phyloP scores from a whole-genome alignment of 345 rosid species.

The Arabis alpina region DNA sequence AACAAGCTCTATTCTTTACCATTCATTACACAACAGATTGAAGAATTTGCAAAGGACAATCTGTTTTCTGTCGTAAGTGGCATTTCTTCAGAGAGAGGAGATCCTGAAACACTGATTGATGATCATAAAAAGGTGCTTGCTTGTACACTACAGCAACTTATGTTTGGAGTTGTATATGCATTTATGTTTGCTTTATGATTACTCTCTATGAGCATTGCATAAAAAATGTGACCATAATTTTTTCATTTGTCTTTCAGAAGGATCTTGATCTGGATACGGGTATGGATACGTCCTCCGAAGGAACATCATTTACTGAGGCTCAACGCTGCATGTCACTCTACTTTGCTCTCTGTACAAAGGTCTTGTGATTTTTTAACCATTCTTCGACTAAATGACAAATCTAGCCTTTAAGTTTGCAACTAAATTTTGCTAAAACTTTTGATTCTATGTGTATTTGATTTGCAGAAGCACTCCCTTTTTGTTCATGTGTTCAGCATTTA shows the following conservation, averaged over 20 bases:
- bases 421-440: slow-evolving; percentile 22
- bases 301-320: slow-evolving; percentile 63
- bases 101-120: slow-evolving; percentile 49
- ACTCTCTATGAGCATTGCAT: slow-evolving; percentile 14
- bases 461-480: slow-evolving; percentile 93
- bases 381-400: slow-evolving; percentile 21
- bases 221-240: slow-evolving; percentile 17
- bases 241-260: slow-evolving; percentile 42
- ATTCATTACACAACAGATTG: slow-evolving; percentile 78
- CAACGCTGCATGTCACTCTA: slow-evolving; percentile 90
- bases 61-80: slow-evolving; percentile 58
- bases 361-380: slow-evolving; percentile 36
- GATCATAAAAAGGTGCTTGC: slow-evolving; percentile 63
- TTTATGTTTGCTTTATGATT: slow-evolving; percentile 3
- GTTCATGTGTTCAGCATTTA: slow-evolving; percentile 75
- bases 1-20: slow-evolving; percentile 87
- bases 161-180: slow-evolving; percentile 24
- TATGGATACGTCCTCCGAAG: slow-evolving; percentile 56
- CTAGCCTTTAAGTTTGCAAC: slow-evolving; percentile 18
- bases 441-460: slow-evolving; percentile 37
- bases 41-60: slow-evolving; percentile 77
- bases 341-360: slow-evolving; percentile 99
- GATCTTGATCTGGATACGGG: slow-evolving; percentile 50
- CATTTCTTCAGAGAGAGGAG: slow-evolving; percentile 48
- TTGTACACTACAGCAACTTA: slow-evolving; percentile 6